Evolutionary conservation across 2,329 filamentous ascomycete species (phyloP).

Genomic region (Phaeoacremonium minimum): DNA sequence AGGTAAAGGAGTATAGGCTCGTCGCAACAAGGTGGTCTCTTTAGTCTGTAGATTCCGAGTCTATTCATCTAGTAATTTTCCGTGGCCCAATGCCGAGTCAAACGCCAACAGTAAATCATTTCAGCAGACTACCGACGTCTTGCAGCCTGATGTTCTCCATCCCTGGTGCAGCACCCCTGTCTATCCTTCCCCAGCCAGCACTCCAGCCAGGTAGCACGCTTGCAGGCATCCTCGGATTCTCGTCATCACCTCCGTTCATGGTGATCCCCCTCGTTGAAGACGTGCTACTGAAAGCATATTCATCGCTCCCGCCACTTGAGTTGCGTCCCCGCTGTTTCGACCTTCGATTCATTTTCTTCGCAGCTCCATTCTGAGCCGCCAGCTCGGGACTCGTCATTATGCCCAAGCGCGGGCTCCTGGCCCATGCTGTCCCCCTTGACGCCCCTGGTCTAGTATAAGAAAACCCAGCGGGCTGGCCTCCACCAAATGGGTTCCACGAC

Average conservation of each 20-base stretch:
- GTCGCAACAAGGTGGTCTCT: too few relatives aligned
- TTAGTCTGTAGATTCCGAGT: too few relatives aligned
- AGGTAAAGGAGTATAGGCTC: too few relatives aligned
- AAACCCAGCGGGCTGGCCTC: constrained; percentile 49
- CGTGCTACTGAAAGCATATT: constrained; percentile 7
- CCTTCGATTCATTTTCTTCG: constrained; percentile 10
- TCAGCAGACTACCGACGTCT: constrained; percentile 29
- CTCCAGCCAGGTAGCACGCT: constrained; percentile 29
- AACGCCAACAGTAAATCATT: too few relatives aligned
- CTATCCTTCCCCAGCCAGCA: constrained; percentile 32
- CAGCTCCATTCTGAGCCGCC: constrained; percentile 16
- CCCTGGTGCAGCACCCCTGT: constrained; percentile 20
- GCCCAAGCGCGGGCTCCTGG: constrained; percentile 26
- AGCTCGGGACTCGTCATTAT: constrained; percentile 40
- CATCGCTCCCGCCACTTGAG: constrained; percentile 6
- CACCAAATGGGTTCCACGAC: constrained; percentile 40
- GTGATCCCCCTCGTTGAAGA: constrained; percentile 13
- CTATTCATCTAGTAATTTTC: too few relatives aligned
- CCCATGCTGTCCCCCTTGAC: constrained; percentile 17
- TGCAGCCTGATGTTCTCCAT: constrained; percentile 28
- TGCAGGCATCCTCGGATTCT: constrained; percentile 7
- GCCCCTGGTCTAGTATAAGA: constrained; percentile 30
- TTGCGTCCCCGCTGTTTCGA: constrained; percentile 12
- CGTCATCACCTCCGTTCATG: constrained; percentile 6
- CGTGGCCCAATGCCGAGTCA: too few relatives aligned